Evolutionary conservation across 108 stramenopile species (phyloP).

Genomic region (Cyclotella cryptica): DNA sequence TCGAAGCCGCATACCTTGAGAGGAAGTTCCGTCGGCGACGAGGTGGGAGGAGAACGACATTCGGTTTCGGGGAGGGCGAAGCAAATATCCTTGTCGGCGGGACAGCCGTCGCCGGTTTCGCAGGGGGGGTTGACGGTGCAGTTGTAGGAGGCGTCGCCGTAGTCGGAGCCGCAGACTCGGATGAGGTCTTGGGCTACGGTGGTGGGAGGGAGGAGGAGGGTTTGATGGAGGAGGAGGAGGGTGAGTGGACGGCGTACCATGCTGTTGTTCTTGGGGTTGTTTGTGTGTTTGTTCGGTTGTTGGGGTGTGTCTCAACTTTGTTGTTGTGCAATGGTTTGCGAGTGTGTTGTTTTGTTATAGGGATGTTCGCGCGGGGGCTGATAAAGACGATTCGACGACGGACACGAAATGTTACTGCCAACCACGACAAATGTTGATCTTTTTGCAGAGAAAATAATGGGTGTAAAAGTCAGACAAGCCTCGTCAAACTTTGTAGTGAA

Average conservation of each 20-base stretch:
- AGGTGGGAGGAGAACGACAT: constrained; percentile 2
- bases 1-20: background rate
- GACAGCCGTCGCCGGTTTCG: constrained; percentile 32
- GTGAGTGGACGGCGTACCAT: background rate
- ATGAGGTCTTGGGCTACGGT: constrained; percentile 9
- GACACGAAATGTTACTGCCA: no score
- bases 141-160: constrained; percentile 19
- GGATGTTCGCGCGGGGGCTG: no score
- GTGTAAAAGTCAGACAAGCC: no score
- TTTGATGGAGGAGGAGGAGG: background rate
- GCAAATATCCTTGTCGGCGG: constrained; percentile 7
- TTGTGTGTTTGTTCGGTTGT: no score
- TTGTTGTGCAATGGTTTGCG: no score
- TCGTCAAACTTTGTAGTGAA: no score
- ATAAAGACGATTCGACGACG: no score
- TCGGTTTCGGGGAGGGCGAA: constrained; percentile 13
- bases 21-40: background rate
- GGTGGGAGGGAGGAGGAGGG: background rate
- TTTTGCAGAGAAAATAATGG: no score
- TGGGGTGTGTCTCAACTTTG: no score
- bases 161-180: constrained; percentile 29
- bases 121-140: constrained; percentile 26
- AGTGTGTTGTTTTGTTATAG: no score
- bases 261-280: no score
- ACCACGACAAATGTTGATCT: no score